A percentile compares a stretch with the other conserved stretches of the same genome.
Conservation (phyloP, 106 monocot genomes). For the Iris macrosiphon region DNA sequence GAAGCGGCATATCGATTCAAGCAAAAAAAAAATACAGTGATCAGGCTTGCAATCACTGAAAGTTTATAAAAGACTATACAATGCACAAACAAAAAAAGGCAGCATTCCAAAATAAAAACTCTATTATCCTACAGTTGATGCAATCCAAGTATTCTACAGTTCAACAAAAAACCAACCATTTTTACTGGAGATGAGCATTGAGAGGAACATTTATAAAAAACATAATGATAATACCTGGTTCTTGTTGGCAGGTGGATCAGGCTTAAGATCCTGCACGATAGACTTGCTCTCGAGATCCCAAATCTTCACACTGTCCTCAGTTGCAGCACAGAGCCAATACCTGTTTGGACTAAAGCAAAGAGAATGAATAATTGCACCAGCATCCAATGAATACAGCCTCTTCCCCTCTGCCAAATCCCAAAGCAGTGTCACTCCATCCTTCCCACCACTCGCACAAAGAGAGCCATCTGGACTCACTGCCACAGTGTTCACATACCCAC, state of each 20-base stretch:
- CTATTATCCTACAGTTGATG: too few species aligned
- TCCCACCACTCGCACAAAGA: slow-evolving; percentile 31
- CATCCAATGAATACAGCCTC: slow-evolving; percentile 24
- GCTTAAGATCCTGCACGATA: slow-evolving; percentile 28
- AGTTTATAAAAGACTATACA: too few species aligned
- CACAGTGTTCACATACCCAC: slow-evolving; percentile 20
- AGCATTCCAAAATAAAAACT: too few species aligned
- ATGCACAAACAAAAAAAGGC: too few species aligned
- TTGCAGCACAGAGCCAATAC: slow-evolving; percentile 30
- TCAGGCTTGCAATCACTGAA: too few species aligned
- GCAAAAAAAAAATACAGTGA: too few species aligned
- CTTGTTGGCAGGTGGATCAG: slow-evolving; percentile 7
- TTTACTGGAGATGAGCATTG: too few species aligned
- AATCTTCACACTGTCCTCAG: slow-evolving; percentile 25
- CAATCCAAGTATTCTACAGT: too few species aligned
- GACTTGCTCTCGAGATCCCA: slow-evolving; percentile 35
- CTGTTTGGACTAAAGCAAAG: slow-evolving; percentile 26
- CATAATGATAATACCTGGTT: slow-evolving; percentile 15
- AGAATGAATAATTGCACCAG: slow-evolving; percentile 24
- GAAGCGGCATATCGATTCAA: too few species aligned
- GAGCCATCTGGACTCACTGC: slow-evolving; percentile 22
- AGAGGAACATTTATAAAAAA: too few species aligned
- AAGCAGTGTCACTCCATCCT: slow-evolving; percentile 22
- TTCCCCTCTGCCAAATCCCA: slow-evolving; percentile 33
- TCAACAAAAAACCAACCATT: too few species aligned